Evolutionary conservation across 2,329 filamentous ascomycete species (phyloP).

Genomic region (Fusarium abutilonis): DNA sequence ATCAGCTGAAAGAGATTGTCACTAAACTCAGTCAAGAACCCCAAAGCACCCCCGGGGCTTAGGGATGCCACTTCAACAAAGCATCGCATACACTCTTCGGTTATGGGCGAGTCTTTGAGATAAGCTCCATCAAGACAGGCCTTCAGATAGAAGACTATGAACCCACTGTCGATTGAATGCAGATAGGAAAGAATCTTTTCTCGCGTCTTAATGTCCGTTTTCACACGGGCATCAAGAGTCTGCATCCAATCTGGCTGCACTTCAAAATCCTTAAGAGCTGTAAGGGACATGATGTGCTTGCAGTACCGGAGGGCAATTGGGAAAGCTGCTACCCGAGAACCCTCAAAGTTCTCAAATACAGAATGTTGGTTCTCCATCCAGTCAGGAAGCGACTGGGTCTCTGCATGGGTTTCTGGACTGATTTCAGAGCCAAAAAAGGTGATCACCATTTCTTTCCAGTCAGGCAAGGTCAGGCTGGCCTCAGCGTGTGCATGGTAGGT

Average conservation of each 20-base stretch:
- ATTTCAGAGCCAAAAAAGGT: conserved; percentile 60
- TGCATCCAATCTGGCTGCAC: conserved; percentile 86
- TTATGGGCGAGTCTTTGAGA: conserved; percentile 53
- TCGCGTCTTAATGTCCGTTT: conserved; percentile 74
- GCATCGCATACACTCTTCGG: conserved; percentile 60
- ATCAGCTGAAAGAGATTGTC: conserved; percentile 68
- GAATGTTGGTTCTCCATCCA: conserved; percentile 21
- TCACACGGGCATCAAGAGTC: conserved; percentile 76
- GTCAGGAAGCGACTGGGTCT: conserved; percentile 46
- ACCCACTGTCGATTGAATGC: conserved; percentile 51
- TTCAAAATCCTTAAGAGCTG: conserved; percentile 60
- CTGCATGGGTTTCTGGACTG: conserved; percentile 46
- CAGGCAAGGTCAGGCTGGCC: conserved; percentile 55
- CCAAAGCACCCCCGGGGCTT: conserved; percentile 61
- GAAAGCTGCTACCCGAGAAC: conserved; percentile 65
- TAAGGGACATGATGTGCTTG: conserved; percentile 62
- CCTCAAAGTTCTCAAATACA: conserved; percentile 59
- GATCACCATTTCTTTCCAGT: conserved; percentile 62
- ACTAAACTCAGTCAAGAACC: conserved; percentile 59
- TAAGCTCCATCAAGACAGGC: conserved; percentile 68
- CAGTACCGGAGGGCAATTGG: conserved; percentile 76
- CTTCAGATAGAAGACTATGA: conserved; percentile 58
- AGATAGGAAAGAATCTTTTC: conserved; percentile 67
- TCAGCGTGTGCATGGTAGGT: conserved; percentile 59
- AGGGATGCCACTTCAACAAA: conserved; percentile 65